Evolutionary conservation across 768 basidiomycete genomes (phyloP), one percentile per base, ranked within the genome.

Genomic region (Pleurotus eryngii): DNA sequence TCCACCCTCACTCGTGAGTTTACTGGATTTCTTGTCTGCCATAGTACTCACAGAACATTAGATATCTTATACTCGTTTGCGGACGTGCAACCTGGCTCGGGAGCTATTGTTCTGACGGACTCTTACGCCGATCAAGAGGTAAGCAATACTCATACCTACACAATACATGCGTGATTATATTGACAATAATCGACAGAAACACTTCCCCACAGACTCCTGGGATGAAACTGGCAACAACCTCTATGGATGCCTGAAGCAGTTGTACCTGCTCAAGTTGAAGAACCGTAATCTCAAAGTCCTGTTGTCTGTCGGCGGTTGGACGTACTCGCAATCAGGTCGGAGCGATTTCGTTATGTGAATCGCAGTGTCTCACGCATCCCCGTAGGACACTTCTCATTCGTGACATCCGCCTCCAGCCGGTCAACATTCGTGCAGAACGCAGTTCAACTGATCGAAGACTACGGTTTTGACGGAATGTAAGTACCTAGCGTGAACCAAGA

Each of bases 161-260:
- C 15, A n/a, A 15, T 35, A 15, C 5, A 39, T 40, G 18, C 58
- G 14, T 43, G 56, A 46, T 56, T 20, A 61, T 37, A 60, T n/a
- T 30, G 35, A 11, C 50, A 1, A 5, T 51, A 39, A 24, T 24
- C 15, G 45, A 5, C 61, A 89, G 86, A 87, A 87, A 82, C 86
- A 83, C 61, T 89, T 79, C 72, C 74, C 86, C 0, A 78, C 79
- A 2, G 90, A 92, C 64, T 83, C 83, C 9, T 91, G 88, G 90
- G 74, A 76, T 62, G 89, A 91, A 17, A 59, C 74, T 1, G 91
- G 90, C 17, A 90, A 84, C 68, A 92, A 92, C 63, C 72, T 92
- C 4, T 94, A 91, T 60, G 90, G 90, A 0, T 86, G 84, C 68
- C 70, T 94, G 64, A 92, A 92, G 73, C 91, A 92, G 66, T 76